phyloP scores from a whole-genome alignment of 441 rosid species.

The Pelargonium citronellum region DNA sequence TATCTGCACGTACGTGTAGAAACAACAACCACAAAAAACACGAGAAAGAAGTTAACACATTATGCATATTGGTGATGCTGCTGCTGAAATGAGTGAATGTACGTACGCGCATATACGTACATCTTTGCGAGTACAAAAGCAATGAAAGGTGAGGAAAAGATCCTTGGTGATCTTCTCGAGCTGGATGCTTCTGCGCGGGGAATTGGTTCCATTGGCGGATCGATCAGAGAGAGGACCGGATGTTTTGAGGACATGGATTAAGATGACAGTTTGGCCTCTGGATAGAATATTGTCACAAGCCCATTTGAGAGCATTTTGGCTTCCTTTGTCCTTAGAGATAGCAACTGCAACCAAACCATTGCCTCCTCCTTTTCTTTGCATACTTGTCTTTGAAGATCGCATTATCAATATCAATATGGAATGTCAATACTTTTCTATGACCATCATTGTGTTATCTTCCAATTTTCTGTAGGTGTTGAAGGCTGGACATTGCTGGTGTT shows the following conservation, averaged over 20 bases:
- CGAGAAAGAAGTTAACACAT: background rate
- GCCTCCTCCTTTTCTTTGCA: slow-evolving; percentile 24
- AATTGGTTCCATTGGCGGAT: background rate
- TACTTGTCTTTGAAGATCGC: background rate
- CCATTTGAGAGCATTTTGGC: slow-evolving; percentile 89
- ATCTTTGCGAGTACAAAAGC: slow-evolving; percentile 86
- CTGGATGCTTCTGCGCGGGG: background rate
- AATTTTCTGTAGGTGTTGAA: too few species aligned
- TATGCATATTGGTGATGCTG: background rate
- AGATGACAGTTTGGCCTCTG: slow-evolving; percentile 61
- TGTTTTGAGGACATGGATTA: slow-evolving; percentile 66
- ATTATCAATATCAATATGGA: background rate
- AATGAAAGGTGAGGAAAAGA: slow-evolving; percentile 84
- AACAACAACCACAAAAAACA: background rate
- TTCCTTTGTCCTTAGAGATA: slow-evolving; percentile 66
- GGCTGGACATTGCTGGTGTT: too few species aligned
- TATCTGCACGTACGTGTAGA: slow-evolving; percentile 37
- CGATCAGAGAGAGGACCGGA: slow-evolving; percentile 34
- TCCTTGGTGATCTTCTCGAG: slow-evolving; percentile 34
- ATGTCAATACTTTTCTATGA: too few species aligned
- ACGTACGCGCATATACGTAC: slow-evolving; percentile 31
- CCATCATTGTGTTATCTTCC: too few species aligned
- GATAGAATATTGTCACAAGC: slow-evolving; percentile 57
- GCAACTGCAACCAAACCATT: slow-evolving; percentile 74
- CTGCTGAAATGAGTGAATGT: too few species aligned